phyloP scores from a whole-genome alignment of 345 rosid genomes.

The Trapa bicornis region DNA sequence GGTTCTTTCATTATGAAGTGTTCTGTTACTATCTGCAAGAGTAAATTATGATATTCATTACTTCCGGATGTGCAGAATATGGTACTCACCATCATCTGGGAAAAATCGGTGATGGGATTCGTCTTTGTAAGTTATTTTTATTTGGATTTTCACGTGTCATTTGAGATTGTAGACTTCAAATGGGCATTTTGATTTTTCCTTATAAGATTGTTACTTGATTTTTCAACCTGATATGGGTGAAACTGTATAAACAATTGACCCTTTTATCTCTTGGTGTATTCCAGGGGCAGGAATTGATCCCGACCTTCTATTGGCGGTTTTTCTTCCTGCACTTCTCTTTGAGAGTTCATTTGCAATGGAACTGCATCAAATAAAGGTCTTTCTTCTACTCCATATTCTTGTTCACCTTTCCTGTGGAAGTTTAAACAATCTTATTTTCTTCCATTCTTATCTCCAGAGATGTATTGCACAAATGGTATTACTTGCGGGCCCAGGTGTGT shows the following conservation, averaged over 20 bases:
- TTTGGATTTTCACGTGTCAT: not conserved
- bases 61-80: conserved; percentile 42
- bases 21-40: not conserved
- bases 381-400: not conserved
- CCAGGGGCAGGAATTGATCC: conserved; percentile 84
- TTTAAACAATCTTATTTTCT: not conserved
- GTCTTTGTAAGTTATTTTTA: conserved; percentile 54
- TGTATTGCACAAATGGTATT: conserved; percentile 79
- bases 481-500: conserved; percentile 95
- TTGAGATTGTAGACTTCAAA: not conserved
- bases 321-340: conserved; percentile 93
- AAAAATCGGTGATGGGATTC: conserved; percentile 75
- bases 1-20: not conserved
- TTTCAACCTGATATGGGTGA: not conserved
- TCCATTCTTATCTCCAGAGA: conserved; percentile 32
- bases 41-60: not conserved
- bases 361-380: conserved; percentile 87
- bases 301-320: conserved; percentile 75
- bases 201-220: not conserved
- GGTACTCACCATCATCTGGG: conserved; percentile 68
- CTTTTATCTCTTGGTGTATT: not conserved
- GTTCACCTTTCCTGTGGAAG: not conserved
- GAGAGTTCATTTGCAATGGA: conserved; percentile 96
- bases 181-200: not conserved
- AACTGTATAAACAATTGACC: not conserved